phyloP scores from a whole-genome alignment of 495 filamentous ascomycete genomes.

The Friedmanniomyces simplex region DNA sequence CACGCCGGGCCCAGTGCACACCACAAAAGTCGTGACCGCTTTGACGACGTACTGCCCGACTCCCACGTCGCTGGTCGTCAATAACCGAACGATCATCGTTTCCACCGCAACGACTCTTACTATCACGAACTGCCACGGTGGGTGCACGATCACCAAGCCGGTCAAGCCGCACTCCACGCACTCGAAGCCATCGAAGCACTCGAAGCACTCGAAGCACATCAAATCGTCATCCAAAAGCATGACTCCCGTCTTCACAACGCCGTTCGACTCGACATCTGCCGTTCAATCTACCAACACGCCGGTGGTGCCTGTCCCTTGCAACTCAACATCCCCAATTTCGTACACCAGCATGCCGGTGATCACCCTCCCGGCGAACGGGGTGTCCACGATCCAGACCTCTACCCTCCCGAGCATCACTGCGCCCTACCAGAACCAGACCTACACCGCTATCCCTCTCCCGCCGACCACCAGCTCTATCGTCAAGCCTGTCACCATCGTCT shows the following conservation, averaged over 20 bases:
- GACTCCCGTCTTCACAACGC: not conserved
- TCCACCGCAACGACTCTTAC: conserved; percentile 7
- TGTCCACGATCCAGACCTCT: not conserved
- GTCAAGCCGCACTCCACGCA: not conserved
- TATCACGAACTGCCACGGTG: conserved; percentile 1
- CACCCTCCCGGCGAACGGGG: not conserved
- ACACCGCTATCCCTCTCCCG: not conserved
- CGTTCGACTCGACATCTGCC: not conserved
- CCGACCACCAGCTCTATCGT: not conserved
- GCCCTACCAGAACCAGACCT: not conserved
- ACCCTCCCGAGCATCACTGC: not conserved
- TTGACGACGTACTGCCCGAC: conserved; percentile 15
- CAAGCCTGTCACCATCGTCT: not conserved
- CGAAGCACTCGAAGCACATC: not conserved
- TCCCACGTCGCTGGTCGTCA: conserved; percentile 3
- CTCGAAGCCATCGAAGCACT: not conserved
- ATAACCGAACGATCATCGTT: conserved; percentile 12
- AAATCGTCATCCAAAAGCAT: not conserved
- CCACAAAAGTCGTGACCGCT: conserved; percentile 12
- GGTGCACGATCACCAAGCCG: conserved; percentile 7
- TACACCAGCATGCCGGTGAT: not conserved
- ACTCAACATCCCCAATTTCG: not conserved
- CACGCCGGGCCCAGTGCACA: not conserved
- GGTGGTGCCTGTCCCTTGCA: not conserved
- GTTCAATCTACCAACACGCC: not conserved